Evolutionary conservation across 2,329 filamentous ascomycete species (phyloP).

Genomic region (Penicillium brevicompactum): DNA sequence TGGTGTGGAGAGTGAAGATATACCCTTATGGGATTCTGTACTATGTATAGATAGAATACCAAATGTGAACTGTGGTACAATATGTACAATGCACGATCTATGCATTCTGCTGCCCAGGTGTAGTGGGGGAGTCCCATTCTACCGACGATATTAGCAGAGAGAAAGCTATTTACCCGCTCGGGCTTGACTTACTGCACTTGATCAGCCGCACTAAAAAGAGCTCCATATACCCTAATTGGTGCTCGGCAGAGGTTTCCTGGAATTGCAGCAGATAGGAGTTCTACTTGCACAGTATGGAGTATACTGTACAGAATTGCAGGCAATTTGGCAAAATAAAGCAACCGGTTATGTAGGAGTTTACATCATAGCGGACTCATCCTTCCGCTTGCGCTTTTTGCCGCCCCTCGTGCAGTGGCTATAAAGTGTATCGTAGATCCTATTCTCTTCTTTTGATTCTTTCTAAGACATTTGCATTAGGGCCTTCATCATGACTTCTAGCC

Average conservation of each 20-base stretch:
- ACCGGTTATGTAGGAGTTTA: slow-evolving; percentile 15
- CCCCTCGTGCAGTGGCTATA: background rate
- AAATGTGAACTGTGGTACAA: background rate
- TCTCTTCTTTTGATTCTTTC: background rate
- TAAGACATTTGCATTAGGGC: background rate
- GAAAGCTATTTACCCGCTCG: slow-evolving; percentile 11
- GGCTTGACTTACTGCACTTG: background rate
- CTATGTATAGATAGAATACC: slow-evolving; percentile 20
- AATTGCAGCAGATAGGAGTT: background rate
- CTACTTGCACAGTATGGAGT: background rate
- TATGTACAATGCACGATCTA: too few relatives aligned
- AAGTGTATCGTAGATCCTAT: background rate
- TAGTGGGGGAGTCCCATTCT: slow-evolving; percentile 14
- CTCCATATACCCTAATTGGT: background rate
- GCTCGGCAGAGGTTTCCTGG: slow-evolving; percentile 2
- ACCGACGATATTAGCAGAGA: slow-evolving; percentile 20
- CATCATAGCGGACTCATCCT: slow-evolving; percentile 24
- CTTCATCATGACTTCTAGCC: slow-evolving; percentile 45
- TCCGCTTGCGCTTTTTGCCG: slow-evolving; percentile 7
- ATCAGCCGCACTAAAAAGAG: background rate
- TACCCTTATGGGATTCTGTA: slow-evolving; percentile 14
- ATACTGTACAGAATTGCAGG: background rate
- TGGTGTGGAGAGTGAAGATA: slow-evolving; percentile 17
- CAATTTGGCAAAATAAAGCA: background rate
- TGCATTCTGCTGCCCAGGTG: too few relatives aligned